Evolutionary conservation across 805 yeast species (phyloP), one percentile per base, ranked within the genome.

Genomic region (Isabelozyma heimii): DNA sequence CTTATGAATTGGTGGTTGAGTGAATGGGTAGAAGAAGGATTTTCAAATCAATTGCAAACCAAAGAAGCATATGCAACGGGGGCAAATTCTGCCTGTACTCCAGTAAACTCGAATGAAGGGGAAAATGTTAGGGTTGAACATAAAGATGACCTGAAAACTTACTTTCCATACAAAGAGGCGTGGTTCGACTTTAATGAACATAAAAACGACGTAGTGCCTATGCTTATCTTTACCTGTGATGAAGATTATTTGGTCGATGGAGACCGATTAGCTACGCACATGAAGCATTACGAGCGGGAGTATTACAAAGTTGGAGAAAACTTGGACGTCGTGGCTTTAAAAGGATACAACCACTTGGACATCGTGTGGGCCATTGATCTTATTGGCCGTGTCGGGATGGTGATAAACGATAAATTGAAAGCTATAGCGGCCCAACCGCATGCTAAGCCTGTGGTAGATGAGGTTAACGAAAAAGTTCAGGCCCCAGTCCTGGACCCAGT

Each of bases 1-100:
- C 72, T 89, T 49, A 91, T 92, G 96, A 77, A 82, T 42, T 94
- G 98, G 97, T 92, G 98, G 98, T 71, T 91, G 16, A 65, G 73
- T 40, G 52, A 65, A 40, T 69, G 65, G 53, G 63, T 67, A 14
- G 66, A 60, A 24, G 74, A 71, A 27, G 75, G 77, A 1, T 73
- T 73, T 49, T 58, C 69, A 27, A 70, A 70, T 56, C 70, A 70
- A 53, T 60, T 73, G 44, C 68, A 62, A 43, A 65, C 70, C 1
- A 56, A 57, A 42, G 52, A 61, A 39, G 69, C 68, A 1, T 73
- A 70, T 50, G 45, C 54, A 17, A 57, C 58, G 3, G 72, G 68
- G 1, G 53, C 58, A 12, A 66, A 70, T 45, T 58, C 56, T 42
- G 54, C 57, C 8, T 50, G 58, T 16, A 57, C 65, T 4, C 68